Conservation (phyloP, 495 filamentous ascomycete species). For the Xylaria nigripes region DNA sequence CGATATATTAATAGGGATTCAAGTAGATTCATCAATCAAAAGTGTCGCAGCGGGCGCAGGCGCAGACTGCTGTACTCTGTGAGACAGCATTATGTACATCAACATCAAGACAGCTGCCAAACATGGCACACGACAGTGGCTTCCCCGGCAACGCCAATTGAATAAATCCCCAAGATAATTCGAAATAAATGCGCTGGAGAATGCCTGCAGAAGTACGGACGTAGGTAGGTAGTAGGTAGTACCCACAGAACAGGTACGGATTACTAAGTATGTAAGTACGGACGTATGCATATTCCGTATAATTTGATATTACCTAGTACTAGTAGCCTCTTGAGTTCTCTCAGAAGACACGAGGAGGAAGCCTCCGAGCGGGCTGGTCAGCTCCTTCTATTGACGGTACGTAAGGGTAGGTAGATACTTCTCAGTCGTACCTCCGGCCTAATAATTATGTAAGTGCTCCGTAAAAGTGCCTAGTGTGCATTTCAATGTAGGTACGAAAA, state of each 20-base stretch:
- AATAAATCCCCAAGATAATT: not conserved
- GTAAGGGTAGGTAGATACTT: not conserved
- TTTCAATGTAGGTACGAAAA: not conserved
- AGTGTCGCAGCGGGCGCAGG: not conserved
- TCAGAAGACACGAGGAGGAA: slow-evolving; percentile 10
- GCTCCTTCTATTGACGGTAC: not conserved
- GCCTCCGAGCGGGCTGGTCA: slow-evolving; percentile 7
- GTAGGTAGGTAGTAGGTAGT: no score
- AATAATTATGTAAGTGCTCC: no score
- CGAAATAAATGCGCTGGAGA: not conserved
- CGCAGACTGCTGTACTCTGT: slow-evolving; percentile 9
- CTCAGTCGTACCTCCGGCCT: not conserved
- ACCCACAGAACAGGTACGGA: no score
- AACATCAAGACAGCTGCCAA: slow-evolving; percentile 1
- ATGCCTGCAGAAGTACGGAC: not conserved
- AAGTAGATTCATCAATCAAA: not conserved
- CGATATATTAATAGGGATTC: no score
- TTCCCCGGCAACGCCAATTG: not conserved
- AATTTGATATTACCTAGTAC: not conserved
- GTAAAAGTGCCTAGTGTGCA: no score
- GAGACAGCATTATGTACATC: slow-evolving; percentile 1
- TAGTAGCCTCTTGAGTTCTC: not conserved
- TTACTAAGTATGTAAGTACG: no score
- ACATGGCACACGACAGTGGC: not conserved
- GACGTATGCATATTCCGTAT: no score